These are phyloP conservation scores for Penicillium sp. DNA, from an alignment of 2,329 filamentous ascomycete species.

Conservation along the genomic window DNA sequence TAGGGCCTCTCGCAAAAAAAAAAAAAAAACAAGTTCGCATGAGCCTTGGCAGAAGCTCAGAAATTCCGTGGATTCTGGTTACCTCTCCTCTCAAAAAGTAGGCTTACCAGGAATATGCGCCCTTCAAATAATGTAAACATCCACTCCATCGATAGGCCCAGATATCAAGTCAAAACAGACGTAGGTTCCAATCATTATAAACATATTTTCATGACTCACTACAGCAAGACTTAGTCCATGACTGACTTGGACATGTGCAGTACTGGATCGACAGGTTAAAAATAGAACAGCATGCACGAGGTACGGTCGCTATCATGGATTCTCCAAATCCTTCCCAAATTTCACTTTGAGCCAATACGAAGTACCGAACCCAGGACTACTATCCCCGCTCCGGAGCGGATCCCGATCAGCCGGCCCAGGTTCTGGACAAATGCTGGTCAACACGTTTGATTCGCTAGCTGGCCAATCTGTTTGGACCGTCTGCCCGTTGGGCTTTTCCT, in stretches of 20 bases:
- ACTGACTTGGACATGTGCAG: background rate
- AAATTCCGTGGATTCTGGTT: background rate
- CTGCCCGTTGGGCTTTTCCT: background rate
- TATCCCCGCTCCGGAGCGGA: background rate
- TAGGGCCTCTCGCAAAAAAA: no score
- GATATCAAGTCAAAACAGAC: no score
- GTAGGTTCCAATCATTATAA: background rate
- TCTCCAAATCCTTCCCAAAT: background rate
- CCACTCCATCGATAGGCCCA: no score
- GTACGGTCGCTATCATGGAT: background rate
- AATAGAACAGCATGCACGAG: no score
- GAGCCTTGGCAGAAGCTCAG: background rate
- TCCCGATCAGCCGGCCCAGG: slow-evolving; percentile 5
- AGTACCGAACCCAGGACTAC: background rate
- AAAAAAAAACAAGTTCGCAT: background rate
- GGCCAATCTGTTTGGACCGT: slow-evolving; percentile 3
- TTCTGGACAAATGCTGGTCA: slow-evolving; percentile 16
- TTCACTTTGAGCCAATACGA: no score
- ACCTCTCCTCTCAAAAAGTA: background rate
- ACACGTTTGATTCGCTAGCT: slow-evolving; percentile 15
- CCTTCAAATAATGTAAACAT: background rate
- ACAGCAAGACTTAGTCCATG: background rate
- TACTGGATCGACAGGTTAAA: background rate
- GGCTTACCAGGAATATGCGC: no score
- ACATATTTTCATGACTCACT: background rate